phyloP scores from a whole-genome alignment of 148 eudicot genomes.

The Salicornia ramosissima region DNA sequence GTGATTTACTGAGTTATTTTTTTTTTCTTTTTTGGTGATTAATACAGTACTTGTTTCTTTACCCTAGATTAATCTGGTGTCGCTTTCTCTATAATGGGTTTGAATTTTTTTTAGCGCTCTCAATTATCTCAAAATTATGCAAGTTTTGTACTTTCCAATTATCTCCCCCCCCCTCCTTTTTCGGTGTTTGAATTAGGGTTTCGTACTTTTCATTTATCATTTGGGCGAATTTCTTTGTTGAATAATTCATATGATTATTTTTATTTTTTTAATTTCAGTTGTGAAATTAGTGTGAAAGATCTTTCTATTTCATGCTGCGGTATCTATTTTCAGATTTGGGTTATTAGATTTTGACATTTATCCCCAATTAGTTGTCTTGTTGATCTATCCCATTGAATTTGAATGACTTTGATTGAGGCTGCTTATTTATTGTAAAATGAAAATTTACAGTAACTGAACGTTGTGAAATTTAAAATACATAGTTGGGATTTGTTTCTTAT shows the following conservation, averaged over 20 bases:
- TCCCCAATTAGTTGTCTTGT: neutral
- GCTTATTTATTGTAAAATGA: neutral
- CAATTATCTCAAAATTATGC: neutral
- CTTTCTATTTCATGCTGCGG: neutral
- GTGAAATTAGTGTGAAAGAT: neutral
- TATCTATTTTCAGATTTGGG: constrained; percentile 10
- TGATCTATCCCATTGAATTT: neutral
- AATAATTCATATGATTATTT: neutral
- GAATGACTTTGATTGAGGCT: neutral
- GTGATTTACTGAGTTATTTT: too few relatives aligned
- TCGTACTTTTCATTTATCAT: neutral
- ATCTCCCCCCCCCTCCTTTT: neutral
- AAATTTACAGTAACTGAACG: neutral
- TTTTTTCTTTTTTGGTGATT: neutral
- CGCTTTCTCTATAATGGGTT: neutral
- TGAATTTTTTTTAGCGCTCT: neutral
- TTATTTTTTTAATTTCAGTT: neutral
- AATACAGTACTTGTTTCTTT: neutral
- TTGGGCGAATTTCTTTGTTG: constrained; percentile 6
- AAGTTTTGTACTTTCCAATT: neutral
- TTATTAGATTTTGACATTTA: neutral
- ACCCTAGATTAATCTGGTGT: too few relatives aligned
- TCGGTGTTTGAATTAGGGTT: constrained; percentile 12
- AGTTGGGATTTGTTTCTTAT: neutral
- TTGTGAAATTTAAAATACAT: neutral